Evolutionary conservation across 441 rosid genomes (phyloP).

Genomic region (Corymbia citriodora): DNA sequence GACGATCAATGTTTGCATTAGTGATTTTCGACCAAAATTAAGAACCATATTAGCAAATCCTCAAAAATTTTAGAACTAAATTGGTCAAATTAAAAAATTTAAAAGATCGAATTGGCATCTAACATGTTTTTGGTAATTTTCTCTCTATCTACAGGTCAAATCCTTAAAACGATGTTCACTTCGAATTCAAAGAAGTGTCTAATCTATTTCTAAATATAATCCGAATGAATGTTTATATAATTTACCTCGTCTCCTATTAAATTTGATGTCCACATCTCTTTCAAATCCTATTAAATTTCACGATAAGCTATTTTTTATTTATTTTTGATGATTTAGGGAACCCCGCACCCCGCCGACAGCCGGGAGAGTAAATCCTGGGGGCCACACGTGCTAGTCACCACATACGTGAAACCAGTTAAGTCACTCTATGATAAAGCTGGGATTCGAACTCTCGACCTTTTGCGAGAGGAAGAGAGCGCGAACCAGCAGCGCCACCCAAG

Average conservation of each 20-base stretch:
- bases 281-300: not conserved
- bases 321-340: no score
- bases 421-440: no score
- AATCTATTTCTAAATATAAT: not conserved
- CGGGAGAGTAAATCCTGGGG: no score
- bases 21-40: not conserved
- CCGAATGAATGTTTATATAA: not conserved
- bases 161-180: not conserved
- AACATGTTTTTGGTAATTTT: not conserved
- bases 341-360: no score
- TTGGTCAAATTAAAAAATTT: not conserved
- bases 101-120: fast-evolving
- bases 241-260: not conserved
- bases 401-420: no score
- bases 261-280: not conserved
- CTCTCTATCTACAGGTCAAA: fast-evolving
- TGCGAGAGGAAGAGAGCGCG: no score
- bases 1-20: not conserved
- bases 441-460: no score
- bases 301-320: no score
- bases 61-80: not conserved
- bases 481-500: no score
- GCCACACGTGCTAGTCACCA: no score
- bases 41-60: not conserved
- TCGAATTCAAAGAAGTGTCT: not conserved